A percentile compares a stretch with the other conserved stretches of the same genome.
Conservation (phyloP, 176 grass and related monocot genomes). For the Eremochloa ophiuroides region DNA sequence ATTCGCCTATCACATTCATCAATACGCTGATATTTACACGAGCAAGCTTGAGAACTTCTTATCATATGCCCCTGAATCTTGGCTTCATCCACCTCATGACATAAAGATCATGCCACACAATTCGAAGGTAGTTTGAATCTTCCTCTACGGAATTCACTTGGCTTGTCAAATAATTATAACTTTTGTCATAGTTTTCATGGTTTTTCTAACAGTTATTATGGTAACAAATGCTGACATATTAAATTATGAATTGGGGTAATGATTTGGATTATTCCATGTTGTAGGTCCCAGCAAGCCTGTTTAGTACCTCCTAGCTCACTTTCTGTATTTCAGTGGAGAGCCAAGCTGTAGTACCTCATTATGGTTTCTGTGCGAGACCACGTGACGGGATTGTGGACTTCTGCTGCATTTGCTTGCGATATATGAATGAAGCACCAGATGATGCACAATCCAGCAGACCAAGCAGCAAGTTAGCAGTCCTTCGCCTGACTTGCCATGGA, state of each 20-base stretch:
- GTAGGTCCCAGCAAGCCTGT: constrained; percentile 75
- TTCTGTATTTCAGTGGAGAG: not conserved
- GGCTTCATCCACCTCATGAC: constrained; percentile 95
- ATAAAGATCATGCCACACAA: constrained; percentile 99
- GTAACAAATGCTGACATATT: constrained; percentile 1
- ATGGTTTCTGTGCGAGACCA: not conserved
- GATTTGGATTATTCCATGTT: constrained; percentile 21
- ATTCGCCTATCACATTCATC: constrained; percentile 97
- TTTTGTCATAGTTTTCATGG: not conserved
- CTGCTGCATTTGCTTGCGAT: not conserved
- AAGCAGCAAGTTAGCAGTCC: not conserved
- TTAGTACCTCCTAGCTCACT: constrained; percentile 41
- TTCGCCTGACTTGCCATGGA: not conserved
- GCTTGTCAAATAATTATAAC: not conserved
- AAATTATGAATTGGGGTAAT: constrained; percentile 3
- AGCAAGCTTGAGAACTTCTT: constrained; percentile 91
- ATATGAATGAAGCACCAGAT: constrained; percentile 13
- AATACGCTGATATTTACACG: constrained; percentile 95
- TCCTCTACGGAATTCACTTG: not conserved
- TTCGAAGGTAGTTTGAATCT: constrained; percentile 59
- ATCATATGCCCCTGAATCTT: constrained; percentile 62
- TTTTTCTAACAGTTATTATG: constrained; percentile 9
- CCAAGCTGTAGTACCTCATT: not conserved
- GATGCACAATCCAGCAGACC: not conserved
- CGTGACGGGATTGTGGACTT: not conserved